Evolutionary conservation across 176 grass and related monocot genomes (phyloP).

Genomic region (Poa pratensis): DNA sequence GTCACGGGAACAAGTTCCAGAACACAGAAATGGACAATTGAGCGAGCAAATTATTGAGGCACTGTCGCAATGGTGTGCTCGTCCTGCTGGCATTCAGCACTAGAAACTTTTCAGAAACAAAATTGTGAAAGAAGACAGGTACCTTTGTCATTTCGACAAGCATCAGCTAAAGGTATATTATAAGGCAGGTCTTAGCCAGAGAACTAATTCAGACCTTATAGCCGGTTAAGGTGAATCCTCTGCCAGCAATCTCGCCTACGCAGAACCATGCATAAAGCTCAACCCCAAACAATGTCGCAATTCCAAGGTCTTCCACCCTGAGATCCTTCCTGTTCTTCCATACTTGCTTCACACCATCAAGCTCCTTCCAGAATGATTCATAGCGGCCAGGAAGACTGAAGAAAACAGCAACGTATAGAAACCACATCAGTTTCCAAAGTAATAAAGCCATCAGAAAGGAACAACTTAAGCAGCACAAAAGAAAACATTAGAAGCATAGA

Average conservation of each 20-base stretch:
- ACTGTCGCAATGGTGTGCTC: slow-evolving; percentile 55
- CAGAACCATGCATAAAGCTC: slow-evolving; percentile 90
- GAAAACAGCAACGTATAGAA: slow-evolving; percentile 33
- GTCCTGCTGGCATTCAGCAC: slow-evolving; percentile 66
- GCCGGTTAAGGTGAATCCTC: slow-evolving; percentile 86
- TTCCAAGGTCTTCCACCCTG: slow-evolving; percentile 81
- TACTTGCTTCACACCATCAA: slow-evolving; percentile 73
- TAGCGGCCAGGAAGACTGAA: slow-evolving; percentile 84
- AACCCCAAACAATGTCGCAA: slow-evolving; percentile 73
- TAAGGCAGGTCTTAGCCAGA: slow-evolving; percentile 45
- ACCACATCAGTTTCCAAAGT: slow-evolving; percentile 31
- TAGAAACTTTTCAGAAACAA: slow-evolving; percentile 52
- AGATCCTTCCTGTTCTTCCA: slow-evolving; percentile 81
- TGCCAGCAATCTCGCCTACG: slow-evolving; percentile 76
- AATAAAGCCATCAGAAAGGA: neutral
- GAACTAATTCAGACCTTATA: slow-evolving; percentile 72
- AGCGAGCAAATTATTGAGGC: slow-evolving; percentile 72
- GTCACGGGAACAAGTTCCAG: slow-evolving; percentile 29
- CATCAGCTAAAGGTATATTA: slow-evolving; percentile 50
- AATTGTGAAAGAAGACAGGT: slow-evolving; percentile 61
- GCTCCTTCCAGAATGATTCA: slow-evolving; percentile 89
- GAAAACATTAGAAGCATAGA: slow-evolving; percentile 7
- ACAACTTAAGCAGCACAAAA: neutral
- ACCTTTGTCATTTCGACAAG: slow-evolving; percentile 58
- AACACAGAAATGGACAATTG: slow-evolving; percentile 39